Evolutionary conservation across 73 alveolate genomes (phyloP).

Genomic region (Tetrahymena elliotti): DNA sequence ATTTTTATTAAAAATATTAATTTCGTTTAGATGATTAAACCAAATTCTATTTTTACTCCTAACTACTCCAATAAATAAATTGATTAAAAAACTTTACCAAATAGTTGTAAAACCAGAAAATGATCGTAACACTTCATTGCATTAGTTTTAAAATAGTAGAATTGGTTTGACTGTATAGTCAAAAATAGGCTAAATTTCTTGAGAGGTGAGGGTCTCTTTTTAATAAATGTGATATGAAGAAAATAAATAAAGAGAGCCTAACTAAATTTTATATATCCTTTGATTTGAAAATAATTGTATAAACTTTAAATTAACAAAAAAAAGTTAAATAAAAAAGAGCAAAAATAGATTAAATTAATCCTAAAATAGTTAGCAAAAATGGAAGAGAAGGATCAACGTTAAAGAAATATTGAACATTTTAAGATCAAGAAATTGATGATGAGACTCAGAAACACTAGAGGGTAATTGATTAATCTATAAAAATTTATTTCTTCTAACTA

Average conservation of each 20-base stretch:
- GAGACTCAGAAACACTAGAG: neutral
- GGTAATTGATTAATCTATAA: neutral
- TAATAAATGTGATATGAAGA: neutral
- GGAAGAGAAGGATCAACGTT: neutral
- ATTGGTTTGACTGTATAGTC: neutral
- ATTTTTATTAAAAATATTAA: neutral
- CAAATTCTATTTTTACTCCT: neutral
- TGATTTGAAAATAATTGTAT: neutral
- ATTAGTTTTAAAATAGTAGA: neutral
- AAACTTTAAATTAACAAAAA: neutral
- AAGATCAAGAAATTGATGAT: slow-evolving; percentile 27
- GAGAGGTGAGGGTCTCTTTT: neutral
- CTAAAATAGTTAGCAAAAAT: neutral
- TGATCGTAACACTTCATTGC: neutral
- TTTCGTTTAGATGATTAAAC: neutral
- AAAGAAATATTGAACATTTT: slow-evolving; percentile 18
- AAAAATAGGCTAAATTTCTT: neutral
- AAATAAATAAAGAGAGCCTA: neutral
- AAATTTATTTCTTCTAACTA: neutral
- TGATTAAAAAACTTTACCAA: too few species aligned
- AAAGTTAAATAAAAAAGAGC: neutral
- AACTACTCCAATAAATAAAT: neutral
- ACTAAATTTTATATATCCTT: neutral
- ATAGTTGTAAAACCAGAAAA: neutral
- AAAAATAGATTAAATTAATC: neutral